Percentiles rank a stretch among this genome's conserved stretches.
phyloP scores from a whole-genome alignment of 345 rosid genomes.

The Eutrema japonicum region DNA sequence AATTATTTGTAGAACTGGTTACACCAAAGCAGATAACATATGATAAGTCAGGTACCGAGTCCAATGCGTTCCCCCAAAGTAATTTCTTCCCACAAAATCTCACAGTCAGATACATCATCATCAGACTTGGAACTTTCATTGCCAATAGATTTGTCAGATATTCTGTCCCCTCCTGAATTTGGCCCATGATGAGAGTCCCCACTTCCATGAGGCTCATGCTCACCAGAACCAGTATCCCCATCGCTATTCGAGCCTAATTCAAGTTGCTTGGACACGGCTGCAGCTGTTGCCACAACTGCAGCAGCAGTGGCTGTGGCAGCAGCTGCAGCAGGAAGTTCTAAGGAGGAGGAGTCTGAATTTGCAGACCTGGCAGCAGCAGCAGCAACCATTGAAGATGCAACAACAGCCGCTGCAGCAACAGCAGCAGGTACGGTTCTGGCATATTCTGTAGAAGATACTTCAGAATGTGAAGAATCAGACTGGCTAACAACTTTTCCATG shows the following conservation, averaged over 20 bases:
- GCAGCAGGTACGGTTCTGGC: slow-evolving; percentile 74
- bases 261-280: slow-evolving; percentile 72
- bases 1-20: slow-evolving; percentile 18
- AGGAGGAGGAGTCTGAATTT: slow-evolving; percentile 52
- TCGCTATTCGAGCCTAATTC: slow-evolving; percentile 59
- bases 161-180: slow-evolving; percentile 65
- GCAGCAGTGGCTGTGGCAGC: slow-evolving; percentile 99
- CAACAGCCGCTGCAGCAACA: slow-evolving; percentile 85
- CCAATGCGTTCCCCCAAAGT: slow-evolving; percentile 95
- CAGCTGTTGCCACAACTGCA: slow-evolving; percentile 83
- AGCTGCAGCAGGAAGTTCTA: slow-evolving; percentile 87
- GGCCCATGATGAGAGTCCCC: slow-evolving; percentile 42
- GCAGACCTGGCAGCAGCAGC: slow-evolving; percentile 70
- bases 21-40: slow-evolving; percentile 40
- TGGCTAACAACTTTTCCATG: slow-evolving; percentile 41
- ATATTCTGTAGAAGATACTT: slow-evolving; percentile 49
- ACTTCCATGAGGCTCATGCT: slow-evolving; percentile 44
- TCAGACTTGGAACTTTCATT: slow-evolving; percentile 70
- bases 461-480: slow-evolving; percentile 49
- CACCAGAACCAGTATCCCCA: slow-evolving; percentile 59
- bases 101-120: slow-evolving; percentile 82
- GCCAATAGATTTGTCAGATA: slow-evolving; percentile 63
- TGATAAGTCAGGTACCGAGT: slow-evolving; percentile 66
- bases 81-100: slow-evolving; percentile 90
- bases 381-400: slow-evolving; percentile 96